phyloP scores from a whole-genome alignment of 31 red algal species.

The Porphyra umbilicalis region DNA sequence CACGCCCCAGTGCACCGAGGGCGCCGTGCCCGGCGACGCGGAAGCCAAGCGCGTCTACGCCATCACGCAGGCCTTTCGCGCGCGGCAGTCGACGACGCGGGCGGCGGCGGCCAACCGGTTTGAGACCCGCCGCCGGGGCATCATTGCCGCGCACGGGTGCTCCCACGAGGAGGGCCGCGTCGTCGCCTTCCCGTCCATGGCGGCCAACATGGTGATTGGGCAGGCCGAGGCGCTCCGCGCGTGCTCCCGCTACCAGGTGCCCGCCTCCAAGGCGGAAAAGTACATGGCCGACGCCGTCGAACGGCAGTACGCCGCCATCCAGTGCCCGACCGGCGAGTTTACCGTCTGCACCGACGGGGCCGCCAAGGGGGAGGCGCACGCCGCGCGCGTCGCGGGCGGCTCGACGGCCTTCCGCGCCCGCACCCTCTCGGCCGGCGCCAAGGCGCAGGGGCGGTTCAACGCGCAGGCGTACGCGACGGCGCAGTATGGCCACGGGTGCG shows the following conservation, averaged over 20 bases:
- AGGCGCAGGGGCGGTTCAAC: constrained; percentile 40
- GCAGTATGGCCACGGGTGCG: constrained; percentile 16
- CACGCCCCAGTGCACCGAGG: constrained; percentile 65
- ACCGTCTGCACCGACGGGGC: constrained; percentile 29
- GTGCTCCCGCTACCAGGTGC: constrained; percentile 12
- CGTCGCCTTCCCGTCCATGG: constrained; percentile 1
- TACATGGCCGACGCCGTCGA: constrained; percentile 11
- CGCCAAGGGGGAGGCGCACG: constrained; percentile 28
- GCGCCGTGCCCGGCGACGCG: constrained; percentile 14
- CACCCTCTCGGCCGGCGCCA: constrained; percentile 8
- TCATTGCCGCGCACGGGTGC: constrained; percentile 25
- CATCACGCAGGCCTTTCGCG: constrained; percentile 20
- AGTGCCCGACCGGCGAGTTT: constrained; percentile 16
- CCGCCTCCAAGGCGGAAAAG: constrained; percentile 5
- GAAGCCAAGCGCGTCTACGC: constrained; percentile 22
- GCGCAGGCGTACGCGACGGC: constrained; percentile 21
- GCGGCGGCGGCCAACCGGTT: constrained; percentile 19
- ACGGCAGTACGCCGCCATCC: constrained; percentile 8
- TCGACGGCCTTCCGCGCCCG: constrained; percentile 15
- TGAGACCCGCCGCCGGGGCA: constrained; percentile 14
- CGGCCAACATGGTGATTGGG: constrained; percentile 10
- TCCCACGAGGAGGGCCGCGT: constrained; percentile 22
- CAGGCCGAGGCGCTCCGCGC: constrained; percentile 15
- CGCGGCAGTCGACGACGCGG: constrained; percentile 18
- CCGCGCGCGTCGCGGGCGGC: constrained; percentile 5